Evolutionary conservation across 139 green algal genomes (phyloP), one percentile per base, ranked within the genome.

Genomic region (Volvox africanus): DNA sequence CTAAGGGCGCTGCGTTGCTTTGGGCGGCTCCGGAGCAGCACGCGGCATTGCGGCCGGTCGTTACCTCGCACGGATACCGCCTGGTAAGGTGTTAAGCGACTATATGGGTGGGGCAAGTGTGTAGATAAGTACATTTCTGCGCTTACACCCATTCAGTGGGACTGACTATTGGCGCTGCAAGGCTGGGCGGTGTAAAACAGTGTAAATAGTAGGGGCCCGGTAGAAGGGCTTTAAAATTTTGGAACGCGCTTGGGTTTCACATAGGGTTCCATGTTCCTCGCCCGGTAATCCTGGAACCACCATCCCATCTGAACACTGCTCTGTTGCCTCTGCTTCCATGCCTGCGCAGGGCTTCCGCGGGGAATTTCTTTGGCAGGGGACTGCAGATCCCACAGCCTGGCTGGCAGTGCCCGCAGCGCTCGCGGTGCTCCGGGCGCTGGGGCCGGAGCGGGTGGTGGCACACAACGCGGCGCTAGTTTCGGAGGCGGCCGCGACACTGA

Each of bases 281-380:
- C 9, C 44, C 44, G 44, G 44, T 55, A 55, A 55, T 55, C 44
- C 44, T 55, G 44, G 9, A 5, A 5, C 9, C 5, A 55, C 17
- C 32, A 9, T 73, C 24, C 65, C 65, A 24, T 73, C 65, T 12
- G 21, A 2, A 30, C 65, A 24, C 65, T n/a, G n/a, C n/a, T 30
- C 16, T 28, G 65, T 24, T 12, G 65, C 65, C 24, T 12, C 12
- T 28, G 65, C 11, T 5, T 73, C 17, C 62, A 69, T 19, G 62
- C 62, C 65, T 73, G 44, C 36, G 5, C 91, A 95, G 86, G 95
- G 95, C 18, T 95, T 95, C 85, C 92, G 92, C 33, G 95, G 35
- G 1, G 95, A 97, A 92, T 97, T 95, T 37, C 79, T 96, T 33
- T 97, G 94, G 94, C 84, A 92, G 89, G 95, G 95, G 82, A 97